Evolutionary conservation across 75 land plant species (phyloP).

Genomic region (Cryptomeria japonica): DNA sequence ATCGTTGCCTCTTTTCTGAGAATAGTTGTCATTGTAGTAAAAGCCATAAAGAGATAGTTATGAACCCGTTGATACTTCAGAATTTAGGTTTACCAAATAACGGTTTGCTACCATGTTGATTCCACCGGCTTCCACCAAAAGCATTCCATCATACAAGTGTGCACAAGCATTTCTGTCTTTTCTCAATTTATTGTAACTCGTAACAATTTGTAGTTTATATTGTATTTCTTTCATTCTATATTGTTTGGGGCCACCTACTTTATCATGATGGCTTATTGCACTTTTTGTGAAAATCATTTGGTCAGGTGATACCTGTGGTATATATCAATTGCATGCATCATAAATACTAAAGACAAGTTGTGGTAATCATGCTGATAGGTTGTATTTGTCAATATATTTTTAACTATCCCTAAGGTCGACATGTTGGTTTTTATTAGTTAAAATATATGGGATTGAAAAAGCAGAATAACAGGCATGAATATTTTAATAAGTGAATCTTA

Average conservation of each 20-base stretch:
- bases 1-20: not conserved
- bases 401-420: not conserved
- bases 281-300: not conserved
- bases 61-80: not conserved
- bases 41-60: not conserved
- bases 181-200: not conserved
- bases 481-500: not conserved
- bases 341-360: not conserved
- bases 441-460: not conserved
- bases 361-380: not conserved
- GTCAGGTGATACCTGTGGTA: not conserved
- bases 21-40: not conserved
- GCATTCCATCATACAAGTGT: not conserved
- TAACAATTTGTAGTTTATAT: not conserved
- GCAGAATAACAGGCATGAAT: not conserved
- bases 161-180: not conserved
- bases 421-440: constrained; percentile 2
- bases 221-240: not conserved
- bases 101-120: not conserved
- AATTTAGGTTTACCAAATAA: not conserved
- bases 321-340: not conserved
- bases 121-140: not conserved
- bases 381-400: not conserved
- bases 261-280: not conserved
- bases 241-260: not conserved